These are phyloP conservation scores for Thalia dealbata DNA, from an alignment of 176 grass and related monocot genomes.

Conservation along the genomic window DNA sequence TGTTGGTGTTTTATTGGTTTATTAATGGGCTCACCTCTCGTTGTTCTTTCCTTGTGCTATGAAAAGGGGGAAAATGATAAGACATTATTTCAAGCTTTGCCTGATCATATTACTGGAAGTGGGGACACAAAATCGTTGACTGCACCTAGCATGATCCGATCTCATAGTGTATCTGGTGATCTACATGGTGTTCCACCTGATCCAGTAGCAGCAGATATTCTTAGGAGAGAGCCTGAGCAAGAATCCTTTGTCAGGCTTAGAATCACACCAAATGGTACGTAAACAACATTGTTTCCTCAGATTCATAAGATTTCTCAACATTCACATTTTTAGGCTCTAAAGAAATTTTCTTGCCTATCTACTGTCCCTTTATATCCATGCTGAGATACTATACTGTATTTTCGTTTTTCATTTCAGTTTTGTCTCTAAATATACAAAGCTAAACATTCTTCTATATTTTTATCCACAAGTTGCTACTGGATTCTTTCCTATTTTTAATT, in stretches of 20 bases:
- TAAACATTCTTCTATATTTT: too few species aligned
- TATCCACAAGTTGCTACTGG: not conserved
- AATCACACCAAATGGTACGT: constrained; percentile 69
- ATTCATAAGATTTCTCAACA: not conserved
- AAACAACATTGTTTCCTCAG: not conserved
- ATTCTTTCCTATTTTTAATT: not conserved
- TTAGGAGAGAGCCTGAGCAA: constrained; percentile 84
- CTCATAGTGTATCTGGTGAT: constrained; percentile 73
- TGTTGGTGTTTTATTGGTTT: not conserved
- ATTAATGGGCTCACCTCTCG: not conserved
- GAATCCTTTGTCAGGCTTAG: constrained; percentile 71
- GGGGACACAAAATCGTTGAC: constrained; percentile 42
- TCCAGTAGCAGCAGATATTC: constrained; percentile 88
- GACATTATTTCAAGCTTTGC: constrained; percentile 32
- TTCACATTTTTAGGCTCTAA: not conserved
- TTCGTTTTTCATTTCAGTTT: not conserved
- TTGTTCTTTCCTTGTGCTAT: not conserved
- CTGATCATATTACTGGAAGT: constrained; percentile 37
- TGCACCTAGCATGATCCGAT: constrained; percentile 75
- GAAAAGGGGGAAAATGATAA: constrained; percentile 46
- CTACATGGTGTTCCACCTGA: constrained; percentile 64
- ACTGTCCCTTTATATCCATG: not conserved
- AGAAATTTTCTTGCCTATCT: not conserved
- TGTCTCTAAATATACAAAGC: not conserved
- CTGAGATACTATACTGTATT: not conserved